phyloP scores from a whole-genome alignment of 164 flowering plant species.

The Cinnamomum chago region DNA sequence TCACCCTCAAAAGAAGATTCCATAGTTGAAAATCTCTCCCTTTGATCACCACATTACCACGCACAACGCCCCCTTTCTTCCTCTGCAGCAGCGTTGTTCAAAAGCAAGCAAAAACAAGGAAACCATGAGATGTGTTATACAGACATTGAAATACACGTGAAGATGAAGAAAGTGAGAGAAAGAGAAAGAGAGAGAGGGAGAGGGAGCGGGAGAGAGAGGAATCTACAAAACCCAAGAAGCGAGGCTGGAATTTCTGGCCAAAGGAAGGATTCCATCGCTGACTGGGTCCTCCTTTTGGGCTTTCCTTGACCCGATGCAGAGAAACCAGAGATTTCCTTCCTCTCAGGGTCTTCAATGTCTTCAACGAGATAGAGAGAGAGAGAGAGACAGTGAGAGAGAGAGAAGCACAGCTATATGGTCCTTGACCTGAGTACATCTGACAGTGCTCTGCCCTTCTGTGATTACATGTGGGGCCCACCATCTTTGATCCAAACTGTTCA shows the following conservation, averaged over 20 bases:
- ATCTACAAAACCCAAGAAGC: constrained; percentile 25
- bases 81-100: constrained; percentile 20
- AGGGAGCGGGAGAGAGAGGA: constrained; percentile 12
- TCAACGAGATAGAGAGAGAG: no score
- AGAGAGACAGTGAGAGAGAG: no score
- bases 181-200: constrained; percentile 10
- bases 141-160: background rate
- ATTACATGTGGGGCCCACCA: no score
- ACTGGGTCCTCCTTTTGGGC: constrained; percentile 26
- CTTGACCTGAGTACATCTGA: no score
- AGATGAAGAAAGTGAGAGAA: constrained; percentile 9
- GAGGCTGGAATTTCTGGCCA: constrained; percentile 30
- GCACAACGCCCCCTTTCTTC: constrained; percentile 19
- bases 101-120: background rate
- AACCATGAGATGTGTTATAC: background rate
- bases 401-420: no score
- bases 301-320: constrained; percentile 8
- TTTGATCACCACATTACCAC: constrained; percentile 35
- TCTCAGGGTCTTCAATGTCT: no score
- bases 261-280: constrained; percentile 32
- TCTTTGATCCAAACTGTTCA: no score
- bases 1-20: constrained; percentile 45
- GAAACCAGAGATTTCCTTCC: no score
- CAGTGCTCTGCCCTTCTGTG: no score
- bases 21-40: constrained; percentile 20